phyloP scores from a whole-genome alignment of 192 early-diverging fungal species.

The Backusella psychrophila region DNA sequence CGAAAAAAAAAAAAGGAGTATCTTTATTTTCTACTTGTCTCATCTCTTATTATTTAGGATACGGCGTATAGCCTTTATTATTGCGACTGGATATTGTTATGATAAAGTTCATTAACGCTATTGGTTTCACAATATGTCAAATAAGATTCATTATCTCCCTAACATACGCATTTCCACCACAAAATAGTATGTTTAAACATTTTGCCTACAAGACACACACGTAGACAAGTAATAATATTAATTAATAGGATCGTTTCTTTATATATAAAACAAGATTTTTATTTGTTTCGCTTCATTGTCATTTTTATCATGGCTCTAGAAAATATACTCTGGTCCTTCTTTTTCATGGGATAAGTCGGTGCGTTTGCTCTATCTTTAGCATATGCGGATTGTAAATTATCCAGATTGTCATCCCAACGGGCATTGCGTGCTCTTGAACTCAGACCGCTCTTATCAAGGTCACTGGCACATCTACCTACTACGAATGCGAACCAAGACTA shows the following conservation, averaged over 20 bases:
- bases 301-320: not conserved
- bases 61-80: not conserved
- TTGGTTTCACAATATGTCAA: not conserved
- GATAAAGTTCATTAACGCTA: not conserved
- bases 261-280: not conserved
- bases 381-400: constrained; percentile 20
- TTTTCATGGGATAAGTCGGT: constrained; percentile 18
- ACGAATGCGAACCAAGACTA: constrained; percentile 26
- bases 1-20: not conserved
- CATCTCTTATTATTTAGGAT: not conserved
- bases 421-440: constrained; percentile 17
- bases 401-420: constrained; percentile 23
- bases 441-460: constrained; percentile 1
- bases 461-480: not conserved
- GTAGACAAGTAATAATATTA: no score
- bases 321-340: constrained; percentile 13
- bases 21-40: not conserved
- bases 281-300: not conserved
- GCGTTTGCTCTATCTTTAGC: constrained; percentile 12
- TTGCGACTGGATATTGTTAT: not conserved
- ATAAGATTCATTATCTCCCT: not conserved
- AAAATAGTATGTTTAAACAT: no score
- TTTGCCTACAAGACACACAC: no score
- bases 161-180: not conserved
- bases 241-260: no score